Conservation (phyloP, 345 rosid genomes). For the Rubroshorea leprosula region DNA sequence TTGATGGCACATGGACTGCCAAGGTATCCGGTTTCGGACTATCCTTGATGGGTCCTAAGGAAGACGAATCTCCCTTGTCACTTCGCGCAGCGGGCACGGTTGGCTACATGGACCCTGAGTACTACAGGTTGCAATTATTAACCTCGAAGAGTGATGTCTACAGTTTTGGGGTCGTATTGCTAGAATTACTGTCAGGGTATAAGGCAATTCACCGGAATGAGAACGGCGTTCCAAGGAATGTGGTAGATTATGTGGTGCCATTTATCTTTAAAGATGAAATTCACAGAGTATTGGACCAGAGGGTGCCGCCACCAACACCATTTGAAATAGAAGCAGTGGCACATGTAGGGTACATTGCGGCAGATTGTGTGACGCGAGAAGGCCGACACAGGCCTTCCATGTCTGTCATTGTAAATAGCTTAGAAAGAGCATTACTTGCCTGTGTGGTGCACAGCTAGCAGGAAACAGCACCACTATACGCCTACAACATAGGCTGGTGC, state of each 20-base stretch:
- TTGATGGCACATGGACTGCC: conserved; percentile 46
- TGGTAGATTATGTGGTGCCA: conserved; percentile 61
- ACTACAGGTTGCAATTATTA: conserved; percentile 59
- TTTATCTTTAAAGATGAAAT: conserved; percentile 54
- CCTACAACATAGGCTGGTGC: too few relatives aligned
- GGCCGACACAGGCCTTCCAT: conserved; percentile 64
- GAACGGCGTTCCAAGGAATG: conserved; percentile 43
- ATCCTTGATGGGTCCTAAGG: conserved; percentile 56
- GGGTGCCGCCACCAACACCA: conserved; percentile 63
- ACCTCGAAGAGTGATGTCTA: conserved; percentile 71
- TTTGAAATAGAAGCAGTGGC: conserved; percentile 65
- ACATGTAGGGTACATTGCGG: conserved; percentile 52
- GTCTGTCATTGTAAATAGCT: conserved; percentile 40
- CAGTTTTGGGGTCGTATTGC: conserved; percentile 64
- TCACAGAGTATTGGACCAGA: conserved; percentile 54
- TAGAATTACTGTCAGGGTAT: conserved; percentile 54
- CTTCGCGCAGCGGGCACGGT: conserved; percentile 64
- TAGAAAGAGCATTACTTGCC: conserved; percentile 50
- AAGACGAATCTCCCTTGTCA: conserved; percentile 53
- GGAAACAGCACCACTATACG: too few relatives aligned
- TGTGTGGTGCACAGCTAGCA: conserved; percentile 37
- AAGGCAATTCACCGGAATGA: conserved; percentile 61
- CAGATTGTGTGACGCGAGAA: conserved; percentile 45
- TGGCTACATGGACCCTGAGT: conserved; percentile 82
- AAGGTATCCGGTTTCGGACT: conserved; percentile 83